Conservation (phyloP, 2,329 filamentous ascomycete genomes). For the Cyphellophora europaea region DNA sequence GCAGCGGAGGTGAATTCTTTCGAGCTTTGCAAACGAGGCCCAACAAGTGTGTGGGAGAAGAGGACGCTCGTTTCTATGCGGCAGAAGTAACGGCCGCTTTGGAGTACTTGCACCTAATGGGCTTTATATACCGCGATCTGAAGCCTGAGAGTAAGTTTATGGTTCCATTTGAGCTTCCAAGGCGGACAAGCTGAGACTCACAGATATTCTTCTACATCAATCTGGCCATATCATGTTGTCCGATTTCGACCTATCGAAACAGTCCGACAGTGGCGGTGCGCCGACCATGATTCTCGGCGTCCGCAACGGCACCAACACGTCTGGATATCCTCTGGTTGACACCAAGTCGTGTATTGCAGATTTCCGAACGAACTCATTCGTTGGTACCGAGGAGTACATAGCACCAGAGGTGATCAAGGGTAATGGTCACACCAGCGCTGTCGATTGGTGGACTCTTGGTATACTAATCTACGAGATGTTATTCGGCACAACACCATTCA, state of each 20-base stretch:
- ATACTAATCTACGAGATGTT: slow-evolving; percentile 99
- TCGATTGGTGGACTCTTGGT: slow-evolving; percentile 98
- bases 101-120: slow-evolving; percentile 97
- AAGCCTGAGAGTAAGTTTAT: slow-evolving; percentile 84
- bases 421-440: slow-evolving; percentile 93
- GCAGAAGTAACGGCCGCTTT: slow-evolving; percentile 93
- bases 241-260: slow-evolving; percentile 96
- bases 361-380: slow-evolving; percentile 97
- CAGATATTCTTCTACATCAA: slow-evolving; percentile 94
- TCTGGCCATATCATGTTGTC: slow-evolving; percentile 99
- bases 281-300: slow-evolving; percentile 91
- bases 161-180: slow-evolving; percentile 1
- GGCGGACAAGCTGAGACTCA: slow-evolving; percentile 27
- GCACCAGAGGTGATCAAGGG: slow-evolving; percentile 98
- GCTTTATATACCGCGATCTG: slow-evolving; percentile 95
- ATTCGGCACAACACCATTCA: slow-evolving; percentile 96
- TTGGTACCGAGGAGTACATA: slow-evolving; percentile 98
- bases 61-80: slow-evolving; percentile 93
- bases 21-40: slow-evolving; percentile 89
- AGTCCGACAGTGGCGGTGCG: slow-evolving; percentile 89
- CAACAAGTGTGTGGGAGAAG: slow-evolving; percentile 94
- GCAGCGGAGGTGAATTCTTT: slow-evolving; percentile 97
- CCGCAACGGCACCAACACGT: slow-evolving; percentile 76
- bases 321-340: slow-evolving; percentile 89
- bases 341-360: slow-evolving; percentile 97